phyloP scores from a whole-genome alignment of 768 basidiomycete genomes.

The Boletus subcaerulescens region DNA sequence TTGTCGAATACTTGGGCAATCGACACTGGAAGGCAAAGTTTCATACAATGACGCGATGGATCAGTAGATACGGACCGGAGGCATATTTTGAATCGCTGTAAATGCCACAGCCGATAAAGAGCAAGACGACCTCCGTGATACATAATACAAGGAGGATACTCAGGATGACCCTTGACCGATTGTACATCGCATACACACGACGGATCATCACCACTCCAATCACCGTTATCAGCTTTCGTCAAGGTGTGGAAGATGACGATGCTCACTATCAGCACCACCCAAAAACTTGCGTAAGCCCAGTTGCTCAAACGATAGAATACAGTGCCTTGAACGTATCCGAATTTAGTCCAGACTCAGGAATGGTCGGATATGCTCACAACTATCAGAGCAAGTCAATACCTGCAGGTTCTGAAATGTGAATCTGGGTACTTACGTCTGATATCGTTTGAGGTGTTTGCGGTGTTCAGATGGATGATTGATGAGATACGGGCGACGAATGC shows the following conservation, averaged over 20 bases:
- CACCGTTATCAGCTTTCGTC: not conserved
- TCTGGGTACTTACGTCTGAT: not conserved
- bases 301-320: not conserved
- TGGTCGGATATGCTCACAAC: not conserved
- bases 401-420: not conserved
- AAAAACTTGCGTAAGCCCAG: not conserved
- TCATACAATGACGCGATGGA: not conserved
- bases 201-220: not conserved
- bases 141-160: constrained; percentile 2
- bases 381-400: not conserved
- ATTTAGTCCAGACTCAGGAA: too few relatives aligned
- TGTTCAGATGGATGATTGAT: not conserved
- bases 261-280: not conserved
- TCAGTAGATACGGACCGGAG: not conserved
- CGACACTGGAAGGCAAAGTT: not conserved
- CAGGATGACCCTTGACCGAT: too few relatives aligned
- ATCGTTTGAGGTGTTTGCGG: not conserved
- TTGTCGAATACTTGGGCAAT: not conserved
- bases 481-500: too few relatives aligned
- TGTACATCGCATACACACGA: not conserved
- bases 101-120: not conserved
- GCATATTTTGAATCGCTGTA: not conserved
- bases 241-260: not conserved
- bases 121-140: not conserved
- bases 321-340: not conserved